phyloP scores from a whole-genome alignment of 345 rosid genomes.

The Dovyalis caffra region DNA sequence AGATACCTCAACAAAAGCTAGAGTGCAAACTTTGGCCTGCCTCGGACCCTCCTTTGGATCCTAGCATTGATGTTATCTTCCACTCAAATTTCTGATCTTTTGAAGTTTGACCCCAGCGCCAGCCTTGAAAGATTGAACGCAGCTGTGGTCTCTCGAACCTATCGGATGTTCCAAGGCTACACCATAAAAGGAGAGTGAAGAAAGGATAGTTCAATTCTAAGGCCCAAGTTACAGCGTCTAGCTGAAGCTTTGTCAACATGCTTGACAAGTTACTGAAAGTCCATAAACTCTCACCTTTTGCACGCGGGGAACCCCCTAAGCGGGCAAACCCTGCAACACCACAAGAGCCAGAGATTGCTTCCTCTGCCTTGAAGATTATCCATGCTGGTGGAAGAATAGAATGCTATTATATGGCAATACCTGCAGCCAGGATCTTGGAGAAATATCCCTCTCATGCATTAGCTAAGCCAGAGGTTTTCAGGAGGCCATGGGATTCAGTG shows the following conservation, averaged over 20 bases:
- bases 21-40: neutral
- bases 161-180: neutral
- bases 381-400: conserved; percentile 38
- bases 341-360: neutral
- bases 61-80: conserved; percentile 9
- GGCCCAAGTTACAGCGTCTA: neutral
- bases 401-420: conserved; percentile 41
- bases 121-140: neutral
- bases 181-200: neutral
- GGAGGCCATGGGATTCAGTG: conserved; percentile 45
- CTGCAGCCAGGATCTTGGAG: conserved; percentile 39
- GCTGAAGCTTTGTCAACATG: conserved; percentile 13
- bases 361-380: conserved; percentile 35
- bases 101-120: neutral
- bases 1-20: neutral
- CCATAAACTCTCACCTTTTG: conserved; percentile 16
- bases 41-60: neutral
- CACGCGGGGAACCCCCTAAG: neutral
- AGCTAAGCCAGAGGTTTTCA: conserved; percentile 50
- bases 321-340: neutral
- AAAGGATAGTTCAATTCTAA: too few relatives aligned
- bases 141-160: conserved; percentile 3
- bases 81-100: neutral
- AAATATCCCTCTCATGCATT: conserved; percentile 37
- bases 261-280: conserved; percentile 30